Evolutionary conservation across 139 green algal genomes (phyloP), one percentile per base, ranked within the genome.

Genomic region (Chlorella sp.): DNA sequence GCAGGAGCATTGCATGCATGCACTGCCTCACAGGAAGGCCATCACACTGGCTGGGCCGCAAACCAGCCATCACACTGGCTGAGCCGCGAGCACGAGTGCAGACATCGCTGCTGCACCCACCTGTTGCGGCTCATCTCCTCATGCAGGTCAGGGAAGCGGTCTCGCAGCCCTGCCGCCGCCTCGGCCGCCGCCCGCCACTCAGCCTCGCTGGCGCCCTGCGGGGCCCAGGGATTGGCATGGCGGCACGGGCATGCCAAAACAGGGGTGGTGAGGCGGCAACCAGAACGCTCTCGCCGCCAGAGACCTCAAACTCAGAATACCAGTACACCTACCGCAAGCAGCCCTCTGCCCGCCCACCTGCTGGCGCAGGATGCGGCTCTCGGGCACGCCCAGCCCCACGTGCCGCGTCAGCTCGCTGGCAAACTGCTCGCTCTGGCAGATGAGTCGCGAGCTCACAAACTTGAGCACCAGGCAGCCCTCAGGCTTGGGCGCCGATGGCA

Each of bases 381-480:
- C 85, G 5, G 94, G 94, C 0, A 90, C 87, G 43, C 67, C 86
- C 56, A 97, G 92, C 67, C 90, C 90, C 67, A 97, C 46, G 84
- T 96, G 91, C 19, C 87, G 84, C 19, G 94, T 93, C 34, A 97
- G 87, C 90, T 97, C 94, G 36, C 92, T 93, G 34, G 94, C 94
- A 89, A 97, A 97, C 83, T 95, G 93, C 90, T 97, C 94, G 3
- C 83, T 88, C 89, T 97, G 91, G 32, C 79, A 80, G 19, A 84
- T 78, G 73, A 95, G 87, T 13, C 94, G 81, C 48, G 82, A 90
- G 46, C 83, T 72, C 32, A 89, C 86, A 65, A 96, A 94, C 88
- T 97, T 97, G 69, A 96, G 64, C 40, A 97, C 88, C 34, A 89
- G 76, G 26, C 93, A 89, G 36, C 86, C 78, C 84, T 92, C 85